Conservation (phyloP, 2,329 filamentous ascomycete species). For the Colletotrichum simmondsii region DNA sequence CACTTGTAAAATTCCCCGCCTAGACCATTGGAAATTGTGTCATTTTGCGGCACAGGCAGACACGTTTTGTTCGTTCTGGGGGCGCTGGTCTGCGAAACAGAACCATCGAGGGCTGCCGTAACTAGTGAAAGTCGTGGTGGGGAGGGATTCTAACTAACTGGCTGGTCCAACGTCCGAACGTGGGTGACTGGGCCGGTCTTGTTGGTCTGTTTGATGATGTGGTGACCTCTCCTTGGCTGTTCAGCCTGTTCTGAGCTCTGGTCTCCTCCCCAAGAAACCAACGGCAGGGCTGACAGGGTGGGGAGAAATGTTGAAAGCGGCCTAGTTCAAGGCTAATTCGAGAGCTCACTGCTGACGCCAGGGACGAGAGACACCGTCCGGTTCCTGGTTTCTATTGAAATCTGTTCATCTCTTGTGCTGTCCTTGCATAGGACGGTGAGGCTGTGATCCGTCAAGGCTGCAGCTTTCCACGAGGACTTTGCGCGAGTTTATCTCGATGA, state of each 20-base stretch:
- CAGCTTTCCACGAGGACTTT: background rate
- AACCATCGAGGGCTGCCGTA: background rate
- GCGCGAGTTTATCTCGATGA: background rate
- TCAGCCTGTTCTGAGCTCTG: conserved; percentile 1
- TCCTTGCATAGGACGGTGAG: conserved; percentile 14
- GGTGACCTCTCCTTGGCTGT: conserved; percentile 20
- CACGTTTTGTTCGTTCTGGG: background rate
- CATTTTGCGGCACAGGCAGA: conserved; percentile 16
- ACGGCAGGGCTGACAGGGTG: conserved; percentile 27
- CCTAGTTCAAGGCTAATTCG: conserved; percentile 29
- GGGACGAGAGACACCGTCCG: conserved; percentile 20
- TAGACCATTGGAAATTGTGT: conserved; percentile 7
- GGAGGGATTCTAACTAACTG: background rate
- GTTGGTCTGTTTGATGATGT: conserved; percentile 29
- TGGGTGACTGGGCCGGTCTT: conserved; percentile 6
- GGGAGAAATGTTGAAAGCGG: conserved; percentile 1
- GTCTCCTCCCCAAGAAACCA: background rate
- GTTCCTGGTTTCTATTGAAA: conserved; percentile 1
- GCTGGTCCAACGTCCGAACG: conserved; percentile 1
- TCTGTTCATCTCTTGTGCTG: conserved; percentile 9
- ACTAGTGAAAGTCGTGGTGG: background rate
- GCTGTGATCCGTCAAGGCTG: conserved; percentile 13
- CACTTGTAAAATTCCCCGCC: conserved; percentile 8
- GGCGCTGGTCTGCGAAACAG: background rate
- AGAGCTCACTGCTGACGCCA: conserved; percentile 23